Conservation (phyloP, 2,329 filamentous ascomycete species). For the Alternaria gaisen region DNA sequence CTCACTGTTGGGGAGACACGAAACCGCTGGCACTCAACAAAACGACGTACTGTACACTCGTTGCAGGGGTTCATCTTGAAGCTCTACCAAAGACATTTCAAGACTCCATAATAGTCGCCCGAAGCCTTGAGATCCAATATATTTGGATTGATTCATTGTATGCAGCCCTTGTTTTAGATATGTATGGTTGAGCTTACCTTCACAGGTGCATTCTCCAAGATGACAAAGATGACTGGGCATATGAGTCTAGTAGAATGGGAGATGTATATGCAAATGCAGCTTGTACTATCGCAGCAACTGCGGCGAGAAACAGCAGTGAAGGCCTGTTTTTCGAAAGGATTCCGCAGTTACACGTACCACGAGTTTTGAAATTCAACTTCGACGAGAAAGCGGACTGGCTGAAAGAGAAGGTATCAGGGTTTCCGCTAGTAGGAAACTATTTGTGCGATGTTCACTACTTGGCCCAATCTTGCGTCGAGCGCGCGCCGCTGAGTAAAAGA, state of each 20-base stretch:
- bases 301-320: neutral
- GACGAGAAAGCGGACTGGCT: neutral
- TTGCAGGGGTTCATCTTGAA: neutral
- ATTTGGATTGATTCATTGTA: constrained; percentile 1
- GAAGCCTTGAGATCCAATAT: neutral
- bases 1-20: neutral
- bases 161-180: neutral
- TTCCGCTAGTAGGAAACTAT: neutral
- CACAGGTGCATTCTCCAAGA: neutral
- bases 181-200: neutral
- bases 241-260: neutral
- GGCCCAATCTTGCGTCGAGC: neutral
- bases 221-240: neutral
- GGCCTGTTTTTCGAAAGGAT: neutral
- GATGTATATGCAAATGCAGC: neutral
- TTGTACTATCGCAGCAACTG: neutral
- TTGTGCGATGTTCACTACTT: neutral
- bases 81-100: neutral
- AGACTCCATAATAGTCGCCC: neutral
- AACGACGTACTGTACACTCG: neutral
- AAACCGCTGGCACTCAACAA: neutral
- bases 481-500: neutral
- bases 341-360: fast-evolving
- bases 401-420: neutral
- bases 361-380: neutral